Evolutionary conservation across 2,329 filamentous ascomycete genomes (phyloP).

Genomic region (Paracorniculantispora psalliotae): DNA sequence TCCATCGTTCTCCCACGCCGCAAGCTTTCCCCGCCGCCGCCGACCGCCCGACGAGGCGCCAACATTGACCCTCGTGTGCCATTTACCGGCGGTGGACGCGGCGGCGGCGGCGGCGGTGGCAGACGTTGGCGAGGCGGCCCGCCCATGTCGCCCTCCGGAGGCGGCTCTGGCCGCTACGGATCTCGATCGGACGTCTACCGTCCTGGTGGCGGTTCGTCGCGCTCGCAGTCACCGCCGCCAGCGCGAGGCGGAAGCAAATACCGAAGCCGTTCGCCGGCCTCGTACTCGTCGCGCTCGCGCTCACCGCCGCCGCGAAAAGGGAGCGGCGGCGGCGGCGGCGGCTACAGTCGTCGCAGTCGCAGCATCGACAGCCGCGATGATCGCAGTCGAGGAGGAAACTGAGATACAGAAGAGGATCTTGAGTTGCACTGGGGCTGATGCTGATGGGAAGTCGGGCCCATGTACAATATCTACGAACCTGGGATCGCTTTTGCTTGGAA

Average conservation of each 20-base stretch:
- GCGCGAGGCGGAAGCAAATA: constrained; percentile 31
- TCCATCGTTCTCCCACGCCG: constrained; percentile 82
- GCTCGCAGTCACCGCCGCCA: constrained; percentile 8
- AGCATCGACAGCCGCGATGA: constrained; percentile 35
- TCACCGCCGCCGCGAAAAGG: constrained; percentile 36
- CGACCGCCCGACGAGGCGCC: constrained; percentile 59
- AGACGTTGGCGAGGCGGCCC: constrained; percentile 32
- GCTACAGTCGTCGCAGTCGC: constrained; percentile 41
- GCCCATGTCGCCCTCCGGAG: constrained; percentile 26
- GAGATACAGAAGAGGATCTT: too few relatives aligned
- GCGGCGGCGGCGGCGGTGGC: constrained; percentile 31
- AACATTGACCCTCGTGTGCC: constrained; percentile 49
- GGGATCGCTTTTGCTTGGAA: background rate
- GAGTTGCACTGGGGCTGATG: background rate
- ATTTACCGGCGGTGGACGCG: constrained; percentile 29
- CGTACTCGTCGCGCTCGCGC: constrained; percentile 45
- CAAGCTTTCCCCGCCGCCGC: constrained; percentile 76
- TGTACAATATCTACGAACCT: background rate
- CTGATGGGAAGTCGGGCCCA: background rate
- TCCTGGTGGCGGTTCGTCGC: constrained; percentile 49
- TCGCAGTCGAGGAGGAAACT: constrained; percentile 32
- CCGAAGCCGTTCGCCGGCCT: constrained; percentile 40
- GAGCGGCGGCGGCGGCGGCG: constrained; percentile 23
- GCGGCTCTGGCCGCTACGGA: constrained; percentile 32
- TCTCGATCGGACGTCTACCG: constrained; percentile 55